These are phyloP conservation scores for Diplodia intermedia DNA, from an alignment of 2,329 filamentous ascomycete species.

Conservation along the genomic window DNA sequence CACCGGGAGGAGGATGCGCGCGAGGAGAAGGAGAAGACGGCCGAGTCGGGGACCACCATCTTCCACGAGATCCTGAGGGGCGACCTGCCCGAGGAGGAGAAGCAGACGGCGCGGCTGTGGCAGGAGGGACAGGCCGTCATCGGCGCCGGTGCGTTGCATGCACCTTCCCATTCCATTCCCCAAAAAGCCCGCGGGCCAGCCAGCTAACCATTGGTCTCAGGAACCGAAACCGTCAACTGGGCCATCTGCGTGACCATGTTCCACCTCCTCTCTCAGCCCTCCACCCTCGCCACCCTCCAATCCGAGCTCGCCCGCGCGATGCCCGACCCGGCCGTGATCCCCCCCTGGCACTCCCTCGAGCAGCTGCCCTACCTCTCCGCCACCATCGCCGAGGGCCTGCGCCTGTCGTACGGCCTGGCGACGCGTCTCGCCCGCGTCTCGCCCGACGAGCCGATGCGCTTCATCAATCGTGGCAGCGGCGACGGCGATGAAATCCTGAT, in stretches of 20 bases:
- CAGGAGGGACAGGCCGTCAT: conserved; percentile 35
- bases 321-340: conserved; percentile 8
- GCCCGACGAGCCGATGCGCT: conserved; percentile 33
- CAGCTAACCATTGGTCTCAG: conserved; percentile 42
- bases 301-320: conserved; percentile 43
- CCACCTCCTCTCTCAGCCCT: conserved; percentile 46
- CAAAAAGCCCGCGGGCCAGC: not conserved
- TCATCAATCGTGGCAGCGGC: conserved; percentile 7
- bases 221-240: conserved; percentile 49
- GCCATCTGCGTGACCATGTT: conserved; percentile 47
- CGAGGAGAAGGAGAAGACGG: conserved; percentile 10
- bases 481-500: conserved; percentile 23
- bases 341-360: conserved; percentile 14
- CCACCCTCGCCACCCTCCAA: conserved; percentile 42
- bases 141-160: conserved; percentile 27
- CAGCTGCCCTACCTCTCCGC: conserved; percentile 36
- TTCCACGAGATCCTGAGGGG: conserved; percentile 35
- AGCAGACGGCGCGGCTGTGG: conserved; percentile 31
- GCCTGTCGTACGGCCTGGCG: conserved; percentile 33
- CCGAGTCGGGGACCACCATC: conserved; percentile 26
- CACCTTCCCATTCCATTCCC: conserved; percentile 7
- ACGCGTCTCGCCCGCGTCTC: conserved; percentile 36
- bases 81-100: conserved; percentile 32
- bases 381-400: conserved; percentile 36
- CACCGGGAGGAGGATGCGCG: conserved; percentile 11